phyloP scores from a whole-genome alignment of 2,329 filamentous ascomycete genomes.

The Diaporthe humulicola region DNA sequence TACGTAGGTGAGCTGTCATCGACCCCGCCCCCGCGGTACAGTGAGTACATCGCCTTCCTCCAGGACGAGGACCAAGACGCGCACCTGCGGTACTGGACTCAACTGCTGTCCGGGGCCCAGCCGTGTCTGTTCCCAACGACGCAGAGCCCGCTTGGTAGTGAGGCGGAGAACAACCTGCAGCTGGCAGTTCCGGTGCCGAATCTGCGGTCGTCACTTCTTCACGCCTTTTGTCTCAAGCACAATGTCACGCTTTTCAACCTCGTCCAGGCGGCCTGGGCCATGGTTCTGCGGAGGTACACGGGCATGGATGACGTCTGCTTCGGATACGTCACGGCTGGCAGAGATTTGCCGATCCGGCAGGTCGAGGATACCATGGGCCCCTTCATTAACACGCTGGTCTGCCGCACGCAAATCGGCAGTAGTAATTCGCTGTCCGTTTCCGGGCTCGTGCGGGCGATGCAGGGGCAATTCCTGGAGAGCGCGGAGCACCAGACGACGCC shows the following conservation, averaged over 20 bases:
- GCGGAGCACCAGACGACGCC: not conserved
- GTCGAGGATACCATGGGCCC: not conserved
- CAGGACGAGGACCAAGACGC: not conserved
- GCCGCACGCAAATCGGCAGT: not conserved
- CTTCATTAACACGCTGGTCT: not conserved
- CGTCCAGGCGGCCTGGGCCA: constrained; percentile 67
- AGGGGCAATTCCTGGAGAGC: not conserved
- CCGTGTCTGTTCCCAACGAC: constrained; percentile 60
- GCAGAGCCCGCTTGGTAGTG: constrained; percentile 16
- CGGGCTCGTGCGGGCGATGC: not conserved
- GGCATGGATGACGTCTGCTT: constrained; percentile 67
- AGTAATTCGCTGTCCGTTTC: not conserved
- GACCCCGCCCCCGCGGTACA: constrained; percentile 39
- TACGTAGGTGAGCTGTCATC: constrained; percentile 55
- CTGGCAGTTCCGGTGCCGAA: constrained; percentile 53
- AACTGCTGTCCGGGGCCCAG: constrained; percentile 50
- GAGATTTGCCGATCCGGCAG: not conserved
- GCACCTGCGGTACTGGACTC: constrained; percentile 43
- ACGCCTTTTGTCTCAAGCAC: constrained; percentile 38
- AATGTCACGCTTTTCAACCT: constrained; percentile 59
- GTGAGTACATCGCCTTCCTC: not conserved
- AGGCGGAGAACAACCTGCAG: not conserved
- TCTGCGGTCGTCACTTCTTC: constrained; percentile 53
- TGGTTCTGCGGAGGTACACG: constrained; percentile 68
- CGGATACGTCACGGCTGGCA: constrained; percentile 54